Base-by-base conservation (phyloP, 2,329 filamentous ascomycete genomes). In the Sporothrix pallida region DNA sequence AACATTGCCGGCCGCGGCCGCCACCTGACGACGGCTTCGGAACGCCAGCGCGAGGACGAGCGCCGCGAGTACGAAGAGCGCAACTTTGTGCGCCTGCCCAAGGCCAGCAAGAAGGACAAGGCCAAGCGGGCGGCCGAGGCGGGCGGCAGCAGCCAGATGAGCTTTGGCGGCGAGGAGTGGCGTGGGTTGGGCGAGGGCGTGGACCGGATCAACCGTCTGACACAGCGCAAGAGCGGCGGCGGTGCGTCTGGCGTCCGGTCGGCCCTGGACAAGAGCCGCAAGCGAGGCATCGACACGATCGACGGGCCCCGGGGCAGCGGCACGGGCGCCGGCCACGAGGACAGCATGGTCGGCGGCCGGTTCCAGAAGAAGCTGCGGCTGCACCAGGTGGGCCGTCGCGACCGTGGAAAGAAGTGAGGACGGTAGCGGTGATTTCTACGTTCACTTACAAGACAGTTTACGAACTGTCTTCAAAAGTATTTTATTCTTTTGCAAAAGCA, bases 131-230 rank as follows among this genome's bases (percentile, higher is more conserved):
- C 88, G 80, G 84, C 84, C 44, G 84, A 84, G 56, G 84, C 84
- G 6, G 84, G 85, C 10, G 81, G 84, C 77, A 83, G 81, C 76
- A 80, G 84, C 78, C 83, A 90, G 86, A 82, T 98, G 93, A 83
- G 84, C 78, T 90, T 89, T 83, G 95, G 95, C 75, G 96, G 96
- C 70, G 96, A 98, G 83, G 96, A 98, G 80, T 98, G 94, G 93
- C 89, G 91, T 76, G 91, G 92, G 37, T 84, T 99, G 62, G 93
- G 93, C 73, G 91, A 95, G 80, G 94, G 94, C 8, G 89, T 95
- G 70, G 93, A 97, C 82, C 88, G 95, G 62, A 97, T 98, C 82
- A 92, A 94, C 78, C 87, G 91, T 75, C 85, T 97, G 79, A 98
- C 95, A 7, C 90, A 89, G 82, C 88, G 89, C 80, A 93, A 90